A percentile compares a stretch with the other conserved stretches of the same genome.
Conservation (phyloP, 148 eudicot genomes). For the Spergularia bocconei region DNA sequence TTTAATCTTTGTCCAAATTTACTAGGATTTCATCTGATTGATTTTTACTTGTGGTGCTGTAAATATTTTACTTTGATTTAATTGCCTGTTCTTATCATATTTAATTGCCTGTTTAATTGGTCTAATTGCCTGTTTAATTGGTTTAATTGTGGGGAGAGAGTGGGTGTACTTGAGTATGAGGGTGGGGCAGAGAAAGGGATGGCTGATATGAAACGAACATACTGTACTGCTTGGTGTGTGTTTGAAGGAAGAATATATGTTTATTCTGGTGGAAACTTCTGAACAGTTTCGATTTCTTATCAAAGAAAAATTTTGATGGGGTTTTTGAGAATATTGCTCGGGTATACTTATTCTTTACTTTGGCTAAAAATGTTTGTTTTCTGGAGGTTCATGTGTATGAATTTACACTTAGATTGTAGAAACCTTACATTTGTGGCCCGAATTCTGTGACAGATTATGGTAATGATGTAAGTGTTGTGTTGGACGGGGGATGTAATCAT, state of each 20-base stretch:
- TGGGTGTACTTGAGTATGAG: constrained; percentile 16
- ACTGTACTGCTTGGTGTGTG: constrained; percentile 2
- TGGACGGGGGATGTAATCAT: neutral
- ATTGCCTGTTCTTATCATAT: neutral
- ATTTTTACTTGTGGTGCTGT: neutral
- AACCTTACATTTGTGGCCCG: neutral
- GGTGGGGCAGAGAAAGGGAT: constrained; percentile 4
- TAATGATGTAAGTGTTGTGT: neutral
- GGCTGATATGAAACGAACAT: constrained; percentile 4
- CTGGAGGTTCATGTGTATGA: neutral
- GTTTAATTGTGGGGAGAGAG: neutral
- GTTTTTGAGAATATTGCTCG: neutral
- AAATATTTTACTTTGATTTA: neutral
- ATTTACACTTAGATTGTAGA: no score
- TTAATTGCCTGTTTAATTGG: neutral
- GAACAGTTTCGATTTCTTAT: constrained; percentile 1
- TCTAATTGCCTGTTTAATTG: neutral
- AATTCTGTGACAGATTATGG: neutral
- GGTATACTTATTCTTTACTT: neutral
- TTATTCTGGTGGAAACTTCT: constrained; percentile 5
- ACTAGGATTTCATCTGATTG: neutral
- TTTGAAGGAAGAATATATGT: neutral
- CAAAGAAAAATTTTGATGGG: neutral
- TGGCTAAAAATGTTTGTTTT: neutral
- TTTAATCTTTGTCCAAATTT: neutral